phyloP scores from a whole-genome alignment of 148 eudicot species.

The Bassia scoparia region DNA sequence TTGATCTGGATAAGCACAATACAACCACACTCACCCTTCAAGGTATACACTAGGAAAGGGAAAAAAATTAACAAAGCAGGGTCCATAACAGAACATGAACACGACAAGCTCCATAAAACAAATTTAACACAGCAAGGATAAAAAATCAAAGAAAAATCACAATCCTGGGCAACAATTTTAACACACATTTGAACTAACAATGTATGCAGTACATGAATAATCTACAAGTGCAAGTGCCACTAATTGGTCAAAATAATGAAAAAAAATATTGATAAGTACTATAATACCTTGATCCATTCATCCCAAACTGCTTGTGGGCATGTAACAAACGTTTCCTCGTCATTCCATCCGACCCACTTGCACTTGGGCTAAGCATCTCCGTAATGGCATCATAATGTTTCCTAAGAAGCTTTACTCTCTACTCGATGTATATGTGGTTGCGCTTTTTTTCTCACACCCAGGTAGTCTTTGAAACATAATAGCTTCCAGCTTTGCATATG shows the following conservation, averaged over 20 bases:
- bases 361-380: not conserved
- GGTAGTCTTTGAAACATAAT: not conserved
- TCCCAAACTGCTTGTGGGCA: not conserved
- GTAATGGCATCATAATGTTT: not conserved
- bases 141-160: too few relatives aligned
- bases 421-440: not conserved
- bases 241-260: too few relatives aligned
- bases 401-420: not conserved
- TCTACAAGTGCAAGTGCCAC: too few relatives aligned
- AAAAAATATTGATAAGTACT: too few relatives aligned
- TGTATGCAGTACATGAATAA: not conserved
- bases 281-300: not conserved
- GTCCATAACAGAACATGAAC: too few relatives aligned
- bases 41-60: too few relatives aligned
- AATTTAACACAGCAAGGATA: too few relatives aligned
- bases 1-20: conserved; percentile 17
- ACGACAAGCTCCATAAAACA: too few relatives aligned
- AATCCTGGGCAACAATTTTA: too few relatives aligned
- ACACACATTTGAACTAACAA: not conserved
- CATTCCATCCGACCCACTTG: not conserved
- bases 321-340: not conserved
- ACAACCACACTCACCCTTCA: too few relatives aligned
- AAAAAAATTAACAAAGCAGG: too few relatives aligned
- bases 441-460: not conserved
- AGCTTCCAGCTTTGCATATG: not conserved